Evolutionary conservation across 352 stramenopile species (phyloP), one percentile per base, ranked within the genome.

Genomic region (Poterioochromonas sp.): DNA sequence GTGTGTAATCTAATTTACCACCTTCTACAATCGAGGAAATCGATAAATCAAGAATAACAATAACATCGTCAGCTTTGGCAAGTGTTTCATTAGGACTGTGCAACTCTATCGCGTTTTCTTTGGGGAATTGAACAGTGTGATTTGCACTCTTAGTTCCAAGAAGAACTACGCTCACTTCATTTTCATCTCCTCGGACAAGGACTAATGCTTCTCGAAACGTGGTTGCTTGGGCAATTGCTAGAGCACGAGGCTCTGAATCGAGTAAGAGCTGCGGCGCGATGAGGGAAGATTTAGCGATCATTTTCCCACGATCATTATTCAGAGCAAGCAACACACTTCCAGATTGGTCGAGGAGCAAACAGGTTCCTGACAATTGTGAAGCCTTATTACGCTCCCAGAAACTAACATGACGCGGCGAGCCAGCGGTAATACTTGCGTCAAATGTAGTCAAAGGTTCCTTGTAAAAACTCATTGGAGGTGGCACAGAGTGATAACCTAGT

Each of bases 391-490:
- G n/a, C n/a, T n/a, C n/a, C n/a, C n/a, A n/a, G 44, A 53, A 53
- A 53, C 8, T 53, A 8, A 20, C 44, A 53, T 53, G 44, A 53
- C 18, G 53, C 8, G 53, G 53, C 53, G n/a, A 32, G 12, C 18
- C 18, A 3, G 53, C 18, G n/a, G 29, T 32, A 35, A 35, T 8
- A 64, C 20, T 26, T 44, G n/a, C 26, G n/a, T n/a, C n/a, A n/a
- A n/a, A n/a, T n/a, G n/a, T n/a, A n/a, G n/a, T n/a, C n/a, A n/a
- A n/a, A n/a, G n/a, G n/a, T n/a, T 35, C 15, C 26, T 51, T 5
- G 32, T 58, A 35, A 3, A 74, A 8, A 51, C 39, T 39, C 65
- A 74, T 74, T 11, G 65, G 65, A 32, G 65, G 65, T n/a, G 65
- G 65, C 3, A 74, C 65, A 40, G 18, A 1, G n/a, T 1, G 2